Evolutionary conservation across 306 rosid species (phyloP).

Genomic region (Glycine latifolia): DNA sequence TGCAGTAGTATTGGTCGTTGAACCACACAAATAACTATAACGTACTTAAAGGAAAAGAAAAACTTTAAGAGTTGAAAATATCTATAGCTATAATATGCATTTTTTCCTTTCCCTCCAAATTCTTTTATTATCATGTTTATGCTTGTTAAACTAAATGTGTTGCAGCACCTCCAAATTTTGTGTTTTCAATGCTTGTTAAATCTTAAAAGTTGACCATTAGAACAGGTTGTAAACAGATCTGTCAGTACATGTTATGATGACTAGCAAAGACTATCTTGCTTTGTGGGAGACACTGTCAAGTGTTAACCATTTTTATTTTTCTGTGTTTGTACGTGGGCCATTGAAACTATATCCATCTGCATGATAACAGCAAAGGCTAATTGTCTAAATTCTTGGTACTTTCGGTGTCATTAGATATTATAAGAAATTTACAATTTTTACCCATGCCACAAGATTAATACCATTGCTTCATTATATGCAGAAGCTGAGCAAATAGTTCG

Average conservation of each 20-base stretch:
- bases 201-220: no score
- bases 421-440: neutral
- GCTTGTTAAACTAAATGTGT: neutral
- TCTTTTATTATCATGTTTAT: slow-evolving; percentile 20
- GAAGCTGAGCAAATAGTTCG: neutral
- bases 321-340: no score
- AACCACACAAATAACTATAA: neutral
- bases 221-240: no score
- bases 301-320: no score
- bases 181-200: slow-evolving; percentile 2
- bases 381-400: slow-evolving; percentile 15
- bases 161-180: neutral
- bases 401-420: neutral
- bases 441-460: no score
- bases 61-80: neutral
- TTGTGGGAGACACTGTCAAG: no score
- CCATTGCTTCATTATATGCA: no score
- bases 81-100: neutral
- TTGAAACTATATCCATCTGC: neutral
- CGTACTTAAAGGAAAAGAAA: neutral
- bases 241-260: no score
- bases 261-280: no score
- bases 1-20: neutral
- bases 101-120: neutral
- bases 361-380: neutral